These are phyloP conservation scores for Plasmodium gaboni DNA, from an alignment of 169 alveolate species.

Conservation along the genomic window DNA sequence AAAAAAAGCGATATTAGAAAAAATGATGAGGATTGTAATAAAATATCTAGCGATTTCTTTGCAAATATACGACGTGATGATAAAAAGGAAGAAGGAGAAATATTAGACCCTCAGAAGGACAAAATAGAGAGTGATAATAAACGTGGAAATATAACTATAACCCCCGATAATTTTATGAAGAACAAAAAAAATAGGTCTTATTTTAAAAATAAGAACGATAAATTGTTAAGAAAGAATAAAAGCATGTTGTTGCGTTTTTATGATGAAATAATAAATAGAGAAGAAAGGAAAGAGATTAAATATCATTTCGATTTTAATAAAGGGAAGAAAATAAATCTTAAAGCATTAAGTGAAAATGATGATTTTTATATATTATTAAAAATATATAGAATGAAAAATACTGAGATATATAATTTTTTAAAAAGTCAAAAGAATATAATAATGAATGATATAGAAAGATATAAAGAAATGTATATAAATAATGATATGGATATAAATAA, in stretches of 20 bases:
- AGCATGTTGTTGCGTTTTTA: constrained; percentile 31
- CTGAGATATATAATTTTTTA: constrained; percentile 63
- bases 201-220: neutral
- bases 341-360: constrained; percentile 59
- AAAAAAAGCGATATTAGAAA: too few species aligned
- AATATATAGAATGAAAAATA: constrained; percentile 71
- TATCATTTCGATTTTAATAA: constrained; percentile 53
- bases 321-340: constrained; percentile 62
- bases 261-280: constrained; percentile 38
- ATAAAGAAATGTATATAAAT: constrained; percentile 23
- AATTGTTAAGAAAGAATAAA: constrained; percentile 20
- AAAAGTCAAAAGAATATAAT: constrained; percentile 48
- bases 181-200: neutral
- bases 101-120: too few species aligned
- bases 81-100: too few species aligned
- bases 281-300: constrained; percentile 55
- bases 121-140: too few species aligned
- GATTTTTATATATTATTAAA: constrained; percentile 65
- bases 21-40: too few species aligned
- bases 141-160: too few species aligned
- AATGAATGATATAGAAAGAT: constrained; percentile 32
- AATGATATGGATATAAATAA: neutral
- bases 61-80: too few species aligned
- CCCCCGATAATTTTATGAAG: too few species aligned
- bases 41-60: too few species aligned